Conservation (phyloP, 495 filamentous ascomycete genomes). For the Pyrenula aspistea region DNA sequence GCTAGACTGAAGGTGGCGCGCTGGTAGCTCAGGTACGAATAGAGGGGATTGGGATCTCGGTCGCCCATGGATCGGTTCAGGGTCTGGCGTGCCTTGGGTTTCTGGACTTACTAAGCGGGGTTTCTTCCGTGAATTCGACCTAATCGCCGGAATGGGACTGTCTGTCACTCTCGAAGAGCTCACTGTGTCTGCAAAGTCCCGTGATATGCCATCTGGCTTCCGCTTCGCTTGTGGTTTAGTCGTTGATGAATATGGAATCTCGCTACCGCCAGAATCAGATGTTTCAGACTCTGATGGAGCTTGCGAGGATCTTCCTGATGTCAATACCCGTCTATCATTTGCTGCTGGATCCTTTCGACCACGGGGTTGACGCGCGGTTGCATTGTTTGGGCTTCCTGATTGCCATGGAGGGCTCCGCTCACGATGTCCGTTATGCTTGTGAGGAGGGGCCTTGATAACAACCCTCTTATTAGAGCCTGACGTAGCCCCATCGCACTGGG, state of each 20-base stretch:
- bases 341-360: not conserved
- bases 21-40: not conserved
- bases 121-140: not conserved
- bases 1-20: not conserved
- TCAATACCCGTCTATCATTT: not conserved
- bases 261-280: not conserved
- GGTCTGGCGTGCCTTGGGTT: not conserved
- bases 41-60: not conserved
- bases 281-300: not conserved
- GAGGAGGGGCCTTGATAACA: conserved; percentile 1
- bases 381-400: not conserved
- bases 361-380: not conserved
- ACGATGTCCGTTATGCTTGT: conserved; percentile 9
- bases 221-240: not conserved
- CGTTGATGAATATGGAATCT: not conserved
- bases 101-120: not conserved
- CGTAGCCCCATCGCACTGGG: not conserved
- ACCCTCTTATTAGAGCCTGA: not conserved
- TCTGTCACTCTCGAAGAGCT: not conserved
- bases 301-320: not conserved
- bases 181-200: not conserved
- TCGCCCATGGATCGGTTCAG: not conserved
- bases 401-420: conserved; percentile 7
- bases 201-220: not conserved
- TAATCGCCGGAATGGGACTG: not conserved